These are phyloP conservation scores for Neopestalotiopsis rosae DNA, from an alignment of 2,329 filamentous ascomycete genomes.

Conservation along the genomic window DNA sequence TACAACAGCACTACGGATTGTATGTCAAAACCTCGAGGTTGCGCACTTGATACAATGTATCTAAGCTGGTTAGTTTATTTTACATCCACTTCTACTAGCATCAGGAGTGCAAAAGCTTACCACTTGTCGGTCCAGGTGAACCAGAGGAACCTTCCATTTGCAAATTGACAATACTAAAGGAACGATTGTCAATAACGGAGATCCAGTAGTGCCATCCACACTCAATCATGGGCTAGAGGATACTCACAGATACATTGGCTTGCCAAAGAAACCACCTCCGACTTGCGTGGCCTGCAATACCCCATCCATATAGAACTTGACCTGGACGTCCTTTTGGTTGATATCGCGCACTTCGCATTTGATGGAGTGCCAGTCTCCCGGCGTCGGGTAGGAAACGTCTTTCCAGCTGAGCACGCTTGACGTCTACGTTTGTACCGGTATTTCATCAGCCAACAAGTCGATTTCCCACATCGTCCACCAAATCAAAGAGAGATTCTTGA, in stretches of 20 bases:
- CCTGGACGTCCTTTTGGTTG: conserved; percentile 56
- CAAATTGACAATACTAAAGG: conserved; percentile 47
- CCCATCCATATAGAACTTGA: conserved; percentile 61
- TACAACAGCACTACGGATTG: conserved; percentile 28
- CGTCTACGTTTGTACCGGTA: not conserved
- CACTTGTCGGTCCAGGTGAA: conserved; percentile 41
- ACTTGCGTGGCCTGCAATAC: conserved; percentile 53
- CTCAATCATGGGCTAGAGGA: too few species aligned
- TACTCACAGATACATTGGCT: conserved; percentile 49
- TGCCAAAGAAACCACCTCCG: conserved; percentile 53
- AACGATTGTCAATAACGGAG: too few species aligned
- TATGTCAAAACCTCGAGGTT: conserved; percentile 36
- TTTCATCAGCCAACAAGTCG: not conserved
- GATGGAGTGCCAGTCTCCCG: conserved; percentile 54
- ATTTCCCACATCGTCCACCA: too few species aligned
- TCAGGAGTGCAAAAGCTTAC: not conserved
- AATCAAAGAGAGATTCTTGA: conserved; percentile 34
- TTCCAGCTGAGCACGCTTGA: not conserved
- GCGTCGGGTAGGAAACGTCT: conserved; percentile 43
- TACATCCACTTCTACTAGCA: not conserved
- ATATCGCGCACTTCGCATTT: conserved; percentile 55
- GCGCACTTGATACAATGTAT: conserved; percentile 35
- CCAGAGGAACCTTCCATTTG: conserved; percentile 54
- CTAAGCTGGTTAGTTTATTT: conserved; percentile 21
- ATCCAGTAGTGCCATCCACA: too few species aligned